Base-by-base conservation (phyloP, 495 filamentous ascomycete genomes). In the Pseudoneurospora amorphoporcata region DNA sequence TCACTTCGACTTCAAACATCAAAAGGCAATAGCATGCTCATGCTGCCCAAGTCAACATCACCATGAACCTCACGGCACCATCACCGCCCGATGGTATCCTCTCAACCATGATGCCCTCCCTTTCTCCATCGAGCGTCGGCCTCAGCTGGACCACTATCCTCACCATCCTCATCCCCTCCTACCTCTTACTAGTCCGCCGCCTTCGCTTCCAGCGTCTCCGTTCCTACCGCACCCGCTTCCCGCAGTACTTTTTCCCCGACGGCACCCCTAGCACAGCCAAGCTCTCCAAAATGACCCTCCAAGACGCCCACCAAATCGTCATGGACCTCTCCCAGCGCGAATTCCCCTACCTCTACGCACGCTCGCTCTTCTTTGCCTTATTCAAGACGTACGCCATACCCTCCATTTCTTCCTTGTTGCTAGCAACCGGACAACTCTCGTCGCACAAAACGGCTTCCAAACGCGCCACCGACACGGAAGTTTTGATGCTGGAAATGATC, bases 301-400 rank as follows among this genome's bases (percentile, higher is more conserved):
- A 87, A 39, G 83, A 90, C 23, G 87, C 88, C 2, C 86, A 78
- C 69, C 73, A 80, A 23, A 89, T 90, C 70, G 82, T 86, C 29
- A 79, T 79, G 61, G 69, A 71, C 4, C 41, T 89, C 17, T 73
- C 78, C 2, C 78, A 87, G 72, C 79, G 84, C 9, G 87, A 90
- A 74, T 89, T 89, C 68, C 88, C 88, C 0, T 84, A 84, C 45
- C 82, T 85, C 1, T 86, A 82, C 71, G 75, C 83, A 39, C 88
- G 86, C 68, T 76, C 85, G 2, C 77, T 90, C 12, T 86, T 89
- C 72, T 91, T 90, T 76, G 89, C 88, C 0, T 79, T 91, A 0
- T 90, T 90, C 77, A 84, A 85, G 75, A 90, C 89, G 19, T 91
- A 91, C 75, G 88, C 88, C 14, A 89, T 91, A 69, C 88, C 89